These are phyloP conservation scores for Tolypocladium pustulatum DNA, from an alignment of 2,329 filamentous ascomycete genomes.

Conservation along the genomic window DNA sequence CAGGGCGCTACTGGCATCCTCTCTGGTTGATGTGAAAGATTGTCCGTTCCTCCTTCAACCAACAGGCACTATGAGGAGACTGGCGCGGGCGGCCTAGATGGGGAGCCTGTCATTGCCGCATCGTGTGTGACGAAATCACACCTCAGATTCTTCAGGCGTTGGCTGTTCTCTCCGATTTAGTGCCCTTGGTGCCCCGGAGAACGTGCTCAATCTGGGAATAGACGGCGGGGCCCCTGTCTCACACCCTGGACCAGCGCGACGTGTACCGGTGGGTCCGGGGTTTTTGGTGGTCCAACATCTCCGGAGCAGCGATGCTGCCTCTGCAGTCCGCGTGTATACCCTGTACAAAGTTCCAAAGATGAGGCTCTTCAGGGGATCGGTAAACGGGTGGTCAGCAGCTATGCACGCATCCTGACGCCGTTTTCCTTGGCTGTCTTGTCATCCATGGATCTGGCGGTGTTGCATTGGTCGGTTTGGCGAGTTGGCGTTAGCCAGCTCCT, in stretches of 20 bases:
- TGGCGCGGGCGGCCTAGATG: neutral
- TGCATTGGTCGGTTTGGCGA: neutral
- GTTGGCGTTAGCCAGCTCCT: neutral
- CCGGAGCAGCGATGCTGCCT: neutral
- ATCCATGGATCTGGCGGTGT: neutral
- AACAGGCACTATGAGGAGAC: neutral
- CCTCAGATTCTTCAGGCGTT: neutral
- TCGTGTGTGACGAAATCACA: neutral
- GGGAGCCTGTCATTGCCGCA: neutral
- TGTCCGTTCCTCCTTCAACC: neutral
- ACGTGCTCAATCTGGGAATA: constrained; percentile 10
- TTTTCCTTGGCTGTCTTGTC: neutral
- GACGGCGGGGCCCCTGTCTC: constrained; percentile 5
- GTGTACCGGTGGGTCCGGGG: neutral
- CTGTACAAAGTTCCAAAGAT: neutral
- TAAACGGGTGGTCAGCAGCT: neutral
- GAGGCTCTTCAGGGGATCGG: neutral
- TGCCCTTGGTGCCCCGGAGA: constrained; percentile 8
- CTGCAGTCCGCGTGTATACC: neutral
- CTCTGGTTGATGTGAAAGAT: neutral
- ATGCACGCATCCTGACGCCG: neutral
- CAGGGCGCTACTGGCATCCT: neutral
- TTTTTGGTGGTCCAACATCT: neutral
- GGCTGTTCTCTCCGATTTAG: constrained; percentile 4
- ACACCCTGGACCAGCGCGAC: neutral